Evolutionary conservation across 257 asterid species (phyloP), one percentile per base, ranked within the genome.

Genomic region (Przewalskia tangutica): DNA sequence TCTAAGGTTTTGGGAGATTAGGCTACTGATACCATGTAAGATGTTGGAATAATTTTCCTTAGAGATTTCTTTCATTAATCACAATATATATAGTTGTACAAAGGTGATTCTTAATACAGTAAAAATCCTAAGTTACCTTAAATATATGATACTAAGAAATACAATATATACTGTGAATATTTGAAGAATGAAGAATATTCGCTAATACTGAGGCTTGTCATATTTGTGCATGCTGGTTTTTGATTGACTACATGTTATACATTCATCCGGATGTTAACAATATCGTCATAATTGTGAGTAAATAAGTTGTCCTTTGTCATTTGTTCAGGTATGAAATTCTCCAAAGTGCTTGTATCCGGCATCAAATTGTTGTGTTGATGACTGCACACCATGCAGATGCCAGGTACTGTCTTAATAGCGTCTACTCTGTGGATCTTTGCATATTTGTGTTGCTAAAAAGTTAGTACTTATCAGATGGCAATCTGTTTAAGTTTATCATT

Each of bases 321-420:
- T 56, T 66, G 18, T 73, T 65, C 88, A 95, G 99, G 93, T 95
- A 95, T 80, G 91, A 90, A 73, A 85, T 88, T 36, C 85, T 95
- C 81, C 97, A 84, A 80, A 83, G 83, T 75, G 86, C 90, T 86
- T 92, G 99, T 73, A 65, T 85, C 71, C 85, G 83, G 18, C 90
- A 91, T 82, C 86, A 87, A 78, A 88, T 89, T 62, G 93, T 92
- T 76, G 82, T 90, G 70, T 77, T 95, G 70, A 85, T 95, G 91
- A 81, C 91, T 66, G 99, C 98, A n/a, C 98, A 94, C 85, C 99
- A 95, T 84, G 94, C 95, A 40, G 99, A 95, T 87, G 99, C 88
- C 99, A 95, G 97, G 98, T 95, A 82, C 56, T 60, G 18, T 27
- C 84, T 83, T 77, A 60, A 0, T 60, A 58, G 10, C 38, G 23